Percentiles rank a stretch among this genome's conserved stretches.
Conservation (phyloP, 768 basidiomycete species). For the Lactarius sp. region DNA sequence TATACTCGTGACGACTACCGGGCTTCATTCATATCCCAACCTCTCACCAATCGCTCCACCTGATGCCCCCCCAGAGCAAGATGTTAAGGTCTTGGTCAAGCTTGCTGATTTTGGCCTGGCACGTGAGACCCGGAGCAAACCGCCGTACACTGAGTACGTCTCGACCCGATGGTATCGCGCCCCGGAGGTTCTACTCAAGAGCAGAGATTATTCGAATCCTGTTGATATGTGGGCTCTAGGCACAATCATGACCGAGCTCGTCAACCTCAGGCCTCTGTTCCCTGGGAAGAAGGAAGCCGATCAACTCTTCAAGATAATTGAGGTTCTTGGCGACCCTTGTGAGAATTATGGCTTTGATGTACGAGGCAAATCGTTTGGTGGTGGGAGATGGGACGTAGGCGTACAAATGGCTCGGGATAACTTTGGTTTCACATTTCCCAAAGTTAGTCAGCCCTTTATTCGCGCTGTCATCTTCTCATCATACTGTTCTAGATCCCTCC, state of each 20-base stretch:
- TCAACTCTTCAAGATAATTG: conserved; percentile 86
- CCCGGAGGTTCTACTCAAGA: conserved; percentile 90
- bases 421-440: conserved; percentile 85
- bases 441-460: conserved; percentile 47
- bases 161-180: conserved; percentile 99
- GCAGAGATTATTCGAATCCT: conserved; percentile 90
- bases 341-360: conserved; percentile 76
- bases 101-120: conserved; percentile 98
- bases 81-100: conserved; percentile 95
- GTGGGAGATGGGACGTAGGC: conserved; percentile 83
- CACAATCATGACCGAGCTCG: conserved; percentile 94
- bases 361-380: conserved; percentile 66
- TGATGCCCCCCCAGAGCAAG: conserved; percentile 72
- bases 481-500: conserved; percentile 49
- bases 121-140: conserved; percentile 76
- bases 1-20: conserved; percentile 95
- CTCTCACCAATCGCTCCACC: conserved; percentile 64
- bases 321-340: conserved; percentile 88
- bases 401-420: conserved; percentile 74
- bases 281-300: conserved; percentile 91
- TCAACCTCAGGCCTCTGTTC: conserved; percentile 93
- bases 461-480: conserved; percentile 15
- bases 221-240: conserved; percentile 99
- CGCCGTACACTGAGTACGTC: conserved; percentile 98
- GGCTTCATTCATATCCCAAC: conserved; percentile 85